phyloP scores from a whole-genome alignment of 169 alveolate genomes.

The Plasmodium reichenowi region DNA sequence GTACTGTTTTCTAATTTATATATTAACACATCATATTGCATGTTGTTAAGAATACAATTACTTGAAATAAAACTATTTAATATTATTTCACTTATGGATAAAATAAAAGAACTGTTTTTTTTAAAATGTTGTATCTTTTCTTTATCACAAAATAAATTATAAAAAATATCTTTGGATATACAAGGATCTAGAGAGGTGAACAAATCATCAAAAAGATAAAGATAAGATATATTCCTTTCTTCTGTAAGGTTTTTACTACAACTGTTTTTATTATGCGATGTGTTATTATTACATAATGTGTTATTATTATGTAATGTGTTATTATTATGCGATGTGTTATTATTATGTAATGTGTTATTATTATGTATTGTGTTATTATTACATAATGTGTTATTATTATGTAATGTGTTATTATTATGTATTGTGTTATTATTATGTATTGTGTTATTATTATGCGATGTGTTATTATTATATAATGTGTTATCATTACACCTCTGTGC shows the following conservation, averaged over 20 bases:
- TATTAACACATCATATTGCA: slow-evolving; percentile 42
- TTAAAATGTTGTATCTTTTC: slow-evolving; percentile 30
- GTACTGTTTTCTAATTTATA: slow-evolving; percentile 24
- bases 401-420: not conserved
- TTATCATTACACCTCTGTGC: not conserved
- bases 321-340: not conserved
- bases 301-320: not conserved
- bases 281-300: not conserved
- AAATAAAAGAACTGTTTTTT: slow-evolving; percentile 8
- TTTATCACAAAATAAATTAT: slow-evolving; percentile 77
- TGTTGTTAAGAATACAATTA: slow-evolving; percentile 4
- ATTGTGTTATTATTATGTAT: not conserved
- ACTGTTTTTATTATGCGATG: not conserved
- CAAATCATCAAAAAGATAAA: slow-evolving; percentile 77
- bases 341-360: not conserved
- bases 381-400: not conserved
- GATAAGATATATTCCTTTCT: slow-evolving; percentile 28
- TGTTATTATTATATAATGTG: not conserved
- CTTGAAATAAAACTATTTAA: slow-evolving; percentile 18
- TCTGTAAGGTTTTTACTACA: not conserved
- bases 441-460: not conserved
- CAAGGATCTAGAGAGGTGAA: slow-evolving; percentile 83
- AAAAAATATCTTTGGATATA: slow-evolving; percentile 78
- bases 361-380: not conserved
- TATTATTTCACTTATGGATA: slow-evolving; percentile 36